These are phyloP conservation scores for Penicillium psychrofluorescens DNA, from an alignment of 495 filamentous ascomycete species.

Conservation along the genomic window DNA sequence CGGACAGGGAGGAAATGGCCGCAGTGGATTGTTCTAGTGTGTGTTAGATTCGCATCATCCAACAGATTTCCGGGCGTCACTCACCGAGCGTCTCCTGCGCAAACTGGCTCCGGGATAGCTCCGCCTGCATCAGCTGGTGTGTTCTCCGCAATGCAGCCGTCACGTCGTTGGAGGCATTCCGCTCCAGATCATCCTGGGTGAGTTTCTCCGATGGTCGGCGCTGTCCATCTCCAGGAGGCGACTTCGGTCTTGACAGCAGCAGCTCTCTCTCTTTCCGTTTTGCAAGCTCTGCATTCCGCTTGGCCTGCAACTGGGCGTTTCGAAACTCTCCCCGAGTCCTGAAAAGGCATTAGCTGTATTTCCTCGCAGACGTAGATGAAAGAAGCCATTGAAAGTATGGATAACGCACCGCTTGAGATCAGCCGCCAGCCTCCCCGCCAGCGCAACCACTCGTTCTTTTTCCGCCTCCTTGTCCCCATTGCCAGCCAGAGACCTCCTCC, in stretches of 20 bases:
- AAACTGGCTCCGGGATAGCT: constrained; percentile 78
- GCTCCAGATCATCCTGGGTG: constrained; percentile 59
- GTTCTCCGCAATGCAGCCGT: constrained; percentile 78
- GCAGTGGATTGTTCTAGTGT: constrained; percentile 59
- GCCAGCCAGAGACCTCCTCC: constrained; percentile 21
- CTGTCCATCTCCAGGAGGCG: constrained; percentile 22
- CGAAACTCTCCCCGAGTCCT: constrained; percentile 74
- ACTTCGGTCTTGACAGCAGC: constrained; percentile 51
- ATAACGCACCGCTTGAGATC: constrained; percentile 60
- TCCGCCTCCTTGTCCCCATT: constrained; percentile 46
- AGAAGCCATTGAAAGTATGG: no score
- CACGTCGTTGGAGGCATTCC: constrained; percentile 72
- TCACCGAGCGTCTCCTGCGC: constrained; percentile 71
- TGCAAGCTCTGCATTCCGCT: constrained; percentile 63
- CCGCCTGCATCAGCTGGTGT: constrained; percentile 73
- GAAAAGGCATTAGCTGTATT: neutral
- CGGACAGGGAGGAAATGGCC: constrained; percentile 69
- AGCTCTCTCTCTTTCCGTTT: constrained; percentile 70
- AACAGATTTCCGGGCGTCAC: constrained; percentile 4
- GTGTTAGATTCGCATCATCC: neutral
- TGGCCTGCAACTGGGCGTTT: constrained; percentile 75
- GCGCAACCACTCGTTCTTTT: constrained; percentile 52
- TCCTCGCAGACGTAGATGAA: no score
- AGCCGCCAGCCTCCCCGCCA: constrained; percentile 52
- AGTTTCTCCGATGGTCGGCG: constrained; percentile 37